A percentile compares a stretch with the other conserved stretches of the same genome.
Evolutionary conservation across 352 stramenopile genomes (phyloP).

Genomic region (Poterioochromonas sp.): DNA sequence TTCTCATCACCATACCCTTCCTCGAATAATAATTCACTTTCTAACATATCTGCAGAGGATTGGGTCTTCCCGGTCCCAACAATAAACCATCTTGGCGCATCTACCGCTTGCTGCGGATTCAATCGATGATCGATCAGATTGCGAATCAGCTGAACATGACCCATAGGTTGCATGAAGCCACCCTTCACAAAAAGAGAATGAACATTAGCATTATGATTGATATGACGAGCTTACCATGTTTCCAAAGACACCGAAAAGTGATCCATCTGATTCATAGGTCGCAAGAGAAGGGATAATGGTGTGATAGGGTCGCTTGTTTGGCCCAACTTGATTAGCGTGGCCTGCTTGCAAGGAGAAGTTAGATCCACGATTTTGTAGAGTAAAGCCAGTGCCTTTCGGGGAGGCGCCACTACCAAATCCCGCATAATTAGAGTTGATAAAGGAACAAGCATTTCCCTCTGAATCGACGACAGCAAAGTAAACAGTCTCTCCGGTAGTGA

Average conservation of each 20-base stretch:
- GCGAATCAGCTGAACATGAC: slow-evolving; percentile 82
- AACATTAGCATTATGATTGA: neutral
- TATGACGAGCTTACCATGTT: slow-evolving; percentile 52
- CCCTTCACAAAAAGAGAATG: slow-evolving; percentile 36
- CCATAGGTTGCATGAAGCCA: slow-evolving; percentile 91
- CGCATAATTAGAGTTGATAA: slow-evolving; percentile 96
- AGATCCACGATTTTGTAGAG: slow-evolving; percentile 87
- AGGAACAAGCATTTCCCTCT: slow-evolving; percentile 86
- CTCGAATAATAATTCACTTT: slow-evolving; percentile 63
- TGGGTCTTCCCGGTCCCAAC: neutral
- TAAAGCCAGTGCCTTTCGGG: slow-evolving; percentile 80
- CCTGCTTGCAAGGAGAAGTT: slow-evolving; percentile 73
- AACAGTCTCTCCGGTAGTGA: slow-evolving; percentile 54
- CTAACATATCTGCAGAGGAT: neutral
- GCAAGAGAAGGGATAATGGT: slow-evolving; percentile 93
- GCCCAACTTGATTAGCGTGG: slow-evolving; percentile 82
- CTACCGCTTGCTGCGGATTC: slow-evolving; percentile 72
- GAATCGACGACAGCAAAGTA: slow-evolving; percentile 91
- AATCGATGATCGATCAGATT: slow-evolving; percentile 66
- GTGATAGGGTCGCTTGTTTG: slow-evolving; percentile 88
- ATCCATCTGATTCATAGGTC: slow-evolving; percentile 48
- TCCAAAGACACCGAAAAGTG: slow-evolving; percentile 33
- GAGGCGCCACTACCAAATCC: slow-evolving; percentile 89
- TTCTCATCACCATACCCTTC: slow-evolving; percentile 50
- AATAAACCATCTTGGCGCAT: slow-evolving; percentile 53